Base-by-base conservation (phyloP, 768 basidiomycete species). In the Kwoniella europaea region DNA sequence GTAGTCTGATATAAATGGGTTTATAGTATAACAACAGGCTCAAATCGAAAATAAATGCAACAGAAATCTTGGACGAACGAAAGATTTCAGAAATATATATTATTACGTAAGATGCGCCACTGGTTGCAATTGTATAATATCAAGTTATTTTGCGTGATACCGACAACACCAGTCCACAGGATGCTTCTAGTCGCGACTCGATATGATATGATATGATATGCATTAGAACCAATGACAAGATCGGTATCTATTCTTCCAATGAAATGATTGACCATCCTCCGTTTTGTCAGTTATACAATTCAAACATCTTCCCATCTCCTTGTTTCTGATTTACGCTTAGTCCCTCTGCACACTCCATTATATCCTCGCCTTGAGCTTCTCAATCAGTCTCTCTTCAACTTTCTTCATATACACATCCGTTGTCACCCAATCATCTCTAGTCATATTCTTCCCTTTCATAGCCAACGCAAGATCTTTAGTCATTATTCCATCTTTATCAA, bases 381-480 rank as follows among this genome's bases (percentile, higher is more conserved):
- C 71, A 50, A 71, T 61, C 41, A 80, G 55, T 71, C 79, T 76
- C 66, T 92, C 93, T 81, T 93, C 92, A 59, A 96, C 94, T 61
- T 90, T 88, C 84, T 95, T 92, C 92, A 97, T 91, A 82, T 96
- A 97, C 56, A 88, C 91, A 83, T 93, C 90, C 3, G 94, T 98
- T 27, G 94, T 85, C n/a, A 97, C 96, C 93, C 94, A 98, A 85
- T 98, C 92, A 77, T 94, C 93, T 77, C 95, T 87, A 86, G 90
- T 89, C 92, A 96, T 84, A 73, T 88, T 83, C 87, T 91, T 91
- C 46, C 95, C 95, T 78, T 98, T 91, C 81, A 98, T 97, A 1
- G 93, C 90, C 24, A 98, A 86, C 41, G 96, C 96, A 60, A 98
- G 86, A 85, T 98, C 96, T 88, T 98, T 97, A 69, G 94, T 97